phyloP scores from a whole-genome alignment of 768 basidiomycete genomes.

The Pholiota conissans region DNA sequence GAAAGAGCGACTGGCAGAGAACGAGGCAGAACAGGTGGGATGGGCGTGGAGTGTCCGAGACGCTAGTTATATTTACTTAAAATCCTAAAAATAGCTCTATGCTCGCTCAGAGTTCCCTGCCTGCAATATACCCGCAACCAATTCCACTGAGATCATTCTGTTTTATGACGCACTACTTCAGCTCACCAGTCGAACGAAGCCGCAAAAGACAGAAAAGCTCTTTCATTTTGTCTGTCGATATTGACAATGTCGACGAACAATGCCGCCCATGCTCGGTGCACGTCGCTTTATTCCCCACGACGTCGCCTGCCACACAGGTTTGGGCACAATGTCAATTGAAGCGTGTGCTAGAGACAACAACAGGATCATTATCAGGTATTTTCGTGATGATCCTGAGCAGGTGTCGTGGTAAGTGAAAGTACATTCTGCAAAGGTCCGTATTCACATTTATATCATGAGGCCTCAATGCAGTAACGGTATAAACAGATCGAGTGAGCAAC shows the following conservation, averaged over 20 bases:
- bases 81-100: constrained; percentile 1
- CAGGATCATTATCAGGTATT: background rate
- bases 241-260: background rate
- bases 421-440: background rate
- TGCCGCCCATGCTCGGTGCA: background rate
- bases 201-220: background rate
- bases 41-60: constrained; percentile 13
- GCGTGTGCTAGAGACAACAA: background rate
- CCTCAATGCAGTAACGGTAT: background rate
- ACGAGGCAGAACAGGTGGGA: constrained; percentile 16
- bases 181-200: background rate
- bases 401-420: background rate
- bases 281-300: background rate
- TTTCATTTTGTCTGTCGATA: background rate
- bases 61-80: constrained; percentile 5
- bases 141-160: too few species aligned
- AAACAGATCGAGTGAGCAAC: background rate
- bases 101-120: background rate
- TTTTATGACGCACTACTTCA: too few species aligned
- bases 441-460: background rate
- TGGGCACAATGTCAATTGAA: background rate
- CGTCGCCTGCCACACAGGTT: background rate
- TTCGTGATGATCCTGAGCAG: background rate
- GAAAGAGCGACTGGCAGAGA: constrained; percentile 15
- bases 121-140: background rate